phyloP scores from a whole-genome alignment of 768 basidiomycete species.

The Ephemerocybe angulata region DNA sequence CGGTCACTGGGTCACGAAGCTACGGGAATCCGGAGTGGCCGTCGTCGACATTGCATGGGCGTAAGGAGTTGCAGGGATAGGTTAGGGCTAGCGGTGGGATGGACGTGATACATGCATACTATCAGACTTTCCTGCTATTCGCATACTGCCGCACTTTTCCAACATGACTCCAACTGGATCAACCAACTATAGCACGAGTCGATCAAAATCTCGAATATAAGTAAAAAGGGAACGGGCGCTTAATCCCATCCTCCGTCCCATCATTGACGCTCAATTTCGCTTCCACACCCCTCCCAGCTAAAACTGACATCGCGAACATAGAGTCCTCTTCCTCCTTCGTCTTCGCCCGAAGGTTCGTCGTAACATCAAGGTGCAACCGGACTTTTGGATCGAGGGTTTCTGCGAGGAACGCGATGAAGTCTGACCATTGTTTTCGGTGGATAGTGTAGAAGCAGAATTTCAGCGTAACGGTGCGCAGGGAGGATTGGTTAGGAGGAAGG shows the following conservation, averaged over 20 bases:
- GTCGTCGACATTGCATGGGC: too few species aligned
- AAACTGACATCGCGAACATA: neutral
- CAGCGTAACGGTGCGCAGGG: neutral
- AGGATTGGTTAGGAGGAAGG: neutral
- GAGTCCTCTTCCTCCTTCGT: neutral
- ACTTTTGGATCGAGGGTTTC: neutral
- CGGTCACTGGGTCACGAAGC: too few species aligned
- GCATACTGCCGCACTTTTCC: too few species aligned
- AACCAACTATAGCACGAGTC: too few species aligned
- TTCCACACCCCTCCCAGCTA: neutral
- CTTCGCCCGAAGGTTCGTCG: neutral
- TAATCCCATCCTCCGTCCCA: neutral
- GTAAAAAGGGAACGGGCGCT: neutral
- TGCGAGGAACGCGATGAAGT: neutral
- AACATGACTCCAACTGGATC: too few species aligned
- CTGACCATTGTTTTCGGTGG: neutral
- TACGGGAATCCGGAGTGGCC: too few species aligned
- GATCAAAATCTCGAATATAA: conserved; percentile 1
- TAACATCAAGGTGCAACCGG: neutral
- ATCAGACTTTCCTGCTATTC: too few species aligned
- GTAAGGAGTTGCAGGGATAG: too few species aligned
- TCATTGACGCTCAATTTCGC: neutral
- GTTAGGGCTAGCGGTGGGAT: too few species aligned
- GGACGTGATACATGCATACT: too few species aligned
- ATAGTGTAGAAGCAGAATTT: conserved; percentile 1